phyloP scores from a whole-genome alignment of 2,329 filamentous ascomycete genomes.

The Colletotrichum australisinense region DNA sequence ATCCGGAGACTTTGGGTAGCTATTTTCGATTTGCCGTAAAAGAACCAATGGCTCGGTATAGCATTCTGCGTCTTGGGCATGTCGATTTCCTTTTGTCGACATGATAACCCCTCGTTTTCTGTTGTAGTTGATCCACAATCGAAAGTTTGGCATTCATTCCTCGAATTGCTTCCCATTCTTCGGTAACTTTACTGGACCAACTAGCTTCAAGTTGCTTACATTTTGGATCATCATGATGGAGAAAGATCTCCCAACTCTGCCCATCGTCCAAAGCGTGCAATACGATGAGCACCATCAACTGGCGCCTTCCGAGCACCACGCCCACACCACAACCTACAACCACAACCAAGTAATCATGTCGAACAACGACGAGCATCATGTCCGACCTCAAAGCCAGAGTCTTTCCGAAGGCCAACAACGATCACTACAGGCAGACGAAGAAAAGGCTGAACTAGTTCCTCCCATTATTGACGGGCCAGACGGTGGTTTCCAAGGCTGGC shows the following conservation, averaged over 20 bases:
- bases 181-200: neutral
- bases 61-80: neutral
- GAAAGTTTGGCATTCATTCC: neutral
- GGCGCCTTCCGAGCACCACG: neutral
- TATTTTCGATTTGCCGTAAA: constrained; percentile 8
- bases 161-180: neutral
- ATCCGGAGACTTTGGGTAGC: constrained; percentile 13
- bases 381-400: neutral
- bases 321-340: neutral
- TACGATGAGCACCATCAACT: neutral
- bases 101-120: neutral
- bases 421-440: neutral
- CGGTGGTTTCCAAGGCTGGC: constrained; percentile 44
- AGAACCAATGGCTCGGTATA: neutral
- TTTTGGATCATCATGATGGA: constrained; percentile 4
- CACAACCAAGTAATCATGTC: constrained; percentile 5
- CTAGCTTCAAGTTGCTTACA: neutral
- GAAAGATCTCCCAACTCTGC: neutral
- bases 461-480: constrained; percentile 6
- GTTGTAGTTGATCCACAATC: neutral
- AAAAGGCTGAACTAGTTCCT: neutral
- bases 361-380: neutral
- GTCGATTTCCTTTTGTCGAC: constrained; percentile 7
- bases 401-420: neutral
- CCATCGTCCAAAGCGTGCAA: neutral